Evolutionary conservation across 306 rosid genomes (phyloP).

Genomic region (Amphicarpaea edgeworthii): DNA sequence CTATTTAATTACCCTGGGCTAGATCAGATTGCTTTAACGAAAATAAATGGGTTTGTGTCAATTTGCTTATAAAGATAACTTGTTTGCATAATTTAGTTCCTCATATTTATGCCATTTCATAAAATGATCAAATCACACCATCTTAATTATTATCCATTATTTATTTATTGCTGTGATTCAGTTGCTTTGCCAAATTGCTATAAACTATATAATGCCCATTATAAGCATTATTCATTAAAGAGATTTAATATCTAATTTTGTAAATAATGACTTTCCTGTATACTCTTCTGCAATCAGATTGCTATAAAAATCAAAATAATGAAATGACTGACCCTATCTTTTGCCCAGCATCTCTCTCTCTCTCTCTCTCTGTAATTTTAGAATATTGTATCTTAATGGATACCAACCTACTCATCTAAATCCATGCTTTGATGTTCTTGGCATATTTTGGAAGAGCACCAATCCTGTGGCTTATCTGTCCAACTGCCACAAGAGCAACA

Average conservation of each 20-base stretch:
- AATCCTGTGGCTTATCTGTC: slow-evolving; percentile 4
- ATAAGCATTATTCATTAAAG: neutral
- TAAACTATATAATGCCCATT: slow-evolving; percentile 1
- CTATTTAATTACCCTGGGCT: neutral
- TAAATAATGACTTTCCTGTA: neutral
- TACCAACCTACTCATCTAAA: neutral
- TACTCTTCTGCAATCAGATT: neutral
- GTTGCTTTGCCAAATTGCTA: neutral
- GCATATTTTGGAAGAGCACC: slow-evolving; percentile 53
- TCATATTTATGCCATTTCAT: neutral
- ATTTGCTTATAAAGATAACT: slow-evolving; percentile 11
- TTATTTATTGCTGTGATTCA: slow-evolving; percentile 7
- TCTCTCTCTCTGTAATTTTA: neutral
- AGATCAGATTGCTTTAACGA: neutral
- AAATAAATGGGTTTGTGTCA: neutral
- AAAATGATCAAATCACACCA: neutral
- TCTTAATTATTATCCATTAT: slow-evolving; percentile 1
- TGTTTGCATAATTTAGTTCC: neutral
- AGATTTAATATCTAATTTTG: neutral
- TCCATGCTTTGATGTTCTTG: slow-evolving; percentile 35
- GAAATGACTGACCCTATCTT: slow-evolving; percentile 21
- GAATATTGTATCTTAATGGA: no score
- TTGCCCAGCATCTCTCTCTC: neutral
- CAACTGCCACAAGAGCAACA: neutral
- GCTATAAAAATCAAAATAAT: slow-evolving; percentile 6